These are phyloP conservation scores for Carallia brachiata DNA, from an alignment of 345 rosid species.

Conservation along the genomic window DNA sequence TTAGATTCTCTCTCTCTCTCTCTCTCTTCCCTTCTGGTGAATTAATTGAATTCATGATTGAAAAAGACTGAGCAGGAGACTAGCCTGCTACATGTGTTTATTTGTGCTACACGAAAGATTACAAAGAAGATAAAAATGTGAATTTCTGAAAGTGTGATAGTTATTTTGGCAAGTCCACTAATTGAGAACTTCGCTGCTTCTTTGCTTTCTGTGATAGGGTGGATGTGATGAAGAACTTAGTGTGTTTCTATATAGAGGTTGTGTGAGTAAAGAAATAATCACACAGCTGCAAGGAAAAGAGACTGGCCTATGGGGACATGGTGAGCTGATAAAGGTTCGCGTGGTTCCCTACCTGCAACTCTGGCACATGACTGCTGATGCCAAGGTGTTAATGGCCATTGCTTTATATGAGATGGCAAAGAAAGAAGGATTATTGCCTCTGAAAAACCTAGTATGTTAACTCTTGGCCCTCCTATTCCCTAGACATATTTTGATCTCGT, in stretches of 20 bases:
- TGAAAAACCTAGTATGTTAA: slow-evolving; percentile 11
- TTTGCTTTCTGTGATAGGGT: slow-evolving; percentile 49
- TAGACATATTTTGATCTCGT: not conserved
- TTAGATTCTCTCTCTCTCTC: no score
- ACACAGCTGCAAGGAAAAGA: slow-evolving; percentile 74
- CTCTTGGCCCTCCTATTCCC: not conserved
- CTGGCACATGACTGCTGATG: slow-evolving; percentile 77
- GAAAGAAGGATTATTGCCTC: slow-evolving; percentile 52
- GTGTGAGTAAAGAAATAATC: slow-evolving; percentile 55
- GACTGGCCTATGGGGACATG: slow-evolving; percentile 66
- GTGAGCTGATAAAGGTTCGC: slow-evolving; percentile 78
- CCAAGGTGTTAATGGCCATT: slow-evolving; percentile 64
- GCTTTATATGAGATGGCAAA: slow-evolving; percentile 81
- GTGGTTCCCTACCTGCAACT: slow-evolving; percentile 61
- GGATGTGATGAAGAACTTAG: slow-evolving; percentile 93
- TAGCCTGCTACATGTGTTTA: no score
- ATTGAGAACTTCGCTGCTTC: slow-evolving; percentile 1
- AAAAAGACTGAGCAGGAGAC: no score
- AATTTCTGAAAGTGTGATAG: not conserved
- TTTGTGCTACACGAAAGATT: no score
- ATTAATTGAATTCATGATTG: no score
- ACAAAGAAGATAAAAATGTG: not conserved
- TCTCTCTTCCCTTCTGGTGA: no score
- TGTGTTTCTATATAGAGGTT: slow-evolving; percentile 60
- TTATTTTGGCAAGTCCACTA: not conserved